Percentiles rank a stretch among this genome's conserved stretches.
These are phyloP conservation scores for Puccinellia tenuiflora DNA, from an alignment of 176 grass and related monocot genomes.

Conservation along the genomic window DNA sequence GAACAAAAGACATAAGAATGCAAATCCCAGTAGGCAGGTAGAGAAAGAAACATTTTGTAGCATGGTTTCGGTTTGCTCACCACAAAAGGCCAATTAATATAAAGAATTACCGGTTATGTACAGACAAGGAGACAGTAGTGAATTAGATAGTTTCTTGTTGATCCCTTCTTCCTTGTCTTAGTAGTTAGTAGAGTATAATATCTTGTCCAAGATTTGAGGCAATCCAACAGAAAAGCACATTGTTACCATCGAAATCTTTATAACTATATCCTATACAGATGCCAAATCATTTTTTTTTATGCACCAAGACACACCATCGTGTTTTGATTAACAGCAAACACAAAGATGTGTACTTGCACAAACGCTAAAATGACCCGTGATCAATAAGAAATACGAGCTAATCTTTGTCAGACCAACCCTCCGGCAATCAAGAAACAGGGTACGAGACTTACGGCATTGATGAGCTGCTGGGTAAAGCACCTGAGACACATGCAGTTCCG, in stretches of 20 bases:
- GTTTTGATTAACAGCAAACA: background rate
- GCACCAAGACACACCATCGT: background rate
- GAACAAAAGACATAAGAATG: background rate
- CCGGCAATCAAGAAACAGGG: background rate
- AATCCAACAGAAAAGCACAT: background rate
- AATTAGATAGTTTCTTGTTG: background rate
- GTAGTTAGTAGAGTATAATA: background rate
- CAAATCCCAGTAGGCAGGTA: background rate
- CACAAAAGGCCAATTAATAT: background rate
- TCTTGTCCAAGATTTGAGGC: background rate
- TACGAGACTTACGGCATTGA: constrained; percentile 51
- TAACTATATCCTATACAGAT: background rate
- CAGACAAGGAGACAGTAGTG: background rate
- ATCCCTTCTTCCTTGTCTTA: background rate
- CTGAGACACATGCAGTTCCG: constrained; percentile 73
- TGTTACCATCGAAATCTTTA: background rate
- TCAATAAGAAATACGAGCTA: background rate
- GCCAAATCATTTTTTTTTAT: background rate
- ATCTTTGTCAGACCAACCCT: background rate
- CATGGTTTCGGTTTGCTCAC: background rate
- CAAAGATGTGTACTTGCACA: background rate
- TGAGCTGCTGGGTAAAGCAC: constrained; percentile 73
- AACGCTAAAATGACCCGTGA: background rate
- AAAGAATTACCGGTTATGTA: background rate
- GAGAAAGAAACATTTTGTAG: background rate